Conservation (phyloP, 1,284 basidiomycete genomes). For the Ustilago esculenta region DNA sequence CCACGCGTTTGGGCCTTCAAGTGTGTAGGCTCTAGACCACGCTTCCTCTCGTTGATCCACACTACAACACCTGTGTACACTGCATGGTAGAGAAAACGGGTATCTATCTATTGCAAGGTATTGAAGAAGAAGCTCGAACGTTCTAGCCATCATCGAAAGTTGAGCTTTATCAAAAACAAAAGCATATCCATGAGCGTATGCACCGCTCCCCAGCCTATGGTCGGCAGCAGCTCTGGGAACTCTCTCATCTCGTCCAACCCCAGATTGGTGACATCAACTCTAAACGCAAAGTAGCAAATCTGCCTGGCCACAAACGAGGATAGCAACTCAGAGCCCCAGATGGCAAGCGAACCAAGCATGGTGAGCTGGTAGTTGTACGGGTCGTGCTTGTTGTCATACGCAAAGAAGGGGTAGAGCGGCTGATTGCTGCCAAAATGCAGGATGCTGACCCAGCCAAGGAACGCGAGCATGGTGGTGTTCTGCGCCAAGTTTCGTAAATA, state of each 20-base stretch:
- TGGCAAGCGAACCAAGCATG: constrained; percentile 70
- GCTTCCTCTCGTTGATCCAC: too few species aligned
- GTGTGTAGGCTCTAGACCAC: too few species aligned
- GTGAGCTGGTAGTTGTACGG: constrained; percentile 73
- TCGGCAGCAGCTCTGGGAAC: constrained; percentile 69
- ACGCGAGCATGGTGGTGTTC: constrained; percentile 70
- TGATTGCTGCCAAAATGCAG: constrained; percentile 72
- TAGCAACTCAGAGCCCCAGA: constrained; percentile 72
- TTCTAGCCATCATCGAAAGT: constrained; percentile 29
- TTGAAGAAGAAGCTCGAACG: background rate
- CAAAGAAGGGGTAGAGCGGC: constrained; percentile 72
- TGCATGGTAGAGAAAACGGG: too few species aligned
- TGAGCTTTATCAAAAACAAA: constrained; percentile 68
- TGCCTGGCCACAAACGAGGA: constrained; percentile 69
- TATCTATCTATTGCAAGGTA: constrained; percentile 9
- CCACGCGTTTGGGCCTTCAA: too few species aligned
- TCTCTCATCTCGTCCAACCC: constrained; percentile 71
- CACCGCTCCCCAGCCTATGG: constrained; percentile 70
- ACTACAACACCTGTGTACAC: too few species aligned
- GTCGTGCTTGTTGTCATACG: constrained; percentile 70
- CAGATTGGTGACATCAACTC: constrained; percentile 70
- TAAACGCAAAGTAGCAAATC: constrained; percentile 69
- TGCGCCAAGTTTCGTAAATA: constrained; percentile 73
- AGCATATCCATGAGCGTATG: constrained; percentile 73
- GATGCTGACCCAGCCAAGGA: constrained; percentile 70